Evolutionary conservation across 345 rosid genomes (phyloP).

Genomic region (Anacardium occidentale): DNA sequence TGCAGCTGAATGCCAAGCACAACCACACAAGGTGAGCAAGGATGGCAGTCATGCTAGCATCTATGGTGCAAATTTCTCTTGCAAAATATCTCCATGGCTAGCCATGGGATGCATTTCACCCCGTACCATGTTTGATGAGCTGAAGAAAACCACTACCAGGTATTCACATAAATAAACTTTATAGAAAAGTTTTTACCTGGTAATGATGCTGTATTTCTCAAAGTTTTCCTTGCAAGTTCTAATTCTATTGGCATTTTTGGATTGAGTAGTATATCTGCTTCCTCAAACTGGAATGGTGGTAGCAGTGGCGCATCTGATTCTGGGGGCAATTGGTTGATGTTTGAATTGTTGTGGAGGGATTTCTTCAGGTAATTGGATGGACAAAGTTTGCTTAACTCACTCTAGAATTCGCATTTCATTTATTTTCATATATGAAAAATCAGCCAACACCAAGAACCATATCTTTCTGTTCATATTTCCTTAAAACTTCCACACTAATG

Average conservation of each 20-base stretch:
- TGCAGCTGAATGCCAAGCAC: slow-evolving; percentile 80
- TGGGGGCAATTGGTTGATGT: slow-evolving; percentile 78
- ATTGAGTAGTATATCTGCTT: slow-evolving; percentile 31
- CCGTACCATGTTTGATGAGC: slow-evolving; percentile 85
- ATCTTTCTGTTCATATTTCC: neutral
- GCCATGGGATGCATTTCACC: slow-evolving; percentile 90
- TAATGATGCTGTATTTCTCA: neutral
- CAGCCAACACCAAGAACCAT: neutral
- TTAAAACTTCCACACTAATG: neutral
- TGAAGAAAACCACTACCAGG: slow-evolving; percentile 75
- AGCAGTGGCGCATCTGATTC: slow-evolving; percentile 45
- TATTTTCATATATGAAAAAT: neutral
- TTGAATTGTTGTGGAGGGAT: slow-evolving; percentile 94
- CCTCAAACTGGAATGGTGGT: slow-evolving; percentile 31
- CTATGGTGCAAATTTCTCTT: slow-evolving; percentile 89
- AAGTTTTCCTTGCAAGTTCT: neutral
- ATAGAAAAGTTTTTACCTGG: neutral
- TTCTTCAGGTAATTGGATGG: slow-evolving; percentile 67
- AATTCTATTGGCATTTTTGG: slow-evolving; percentile 19
- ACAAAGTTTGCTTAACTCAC: slow-evolving; percentile 5
- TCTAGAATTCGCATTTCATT: neutral
- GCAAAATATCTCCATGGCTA: slow-evolving; percentile 97
- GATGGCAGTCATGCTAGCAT: slow-evolving; percentile 57
- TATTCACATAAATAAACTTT: slow-evolving; percentile 17
- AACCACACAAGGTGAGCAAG: slow-evolving; percentile 57